Conservation (phyloP, 2,329 filamentous ascomycete genomes). For the Rhinocladiella mackenziei region DNA sequence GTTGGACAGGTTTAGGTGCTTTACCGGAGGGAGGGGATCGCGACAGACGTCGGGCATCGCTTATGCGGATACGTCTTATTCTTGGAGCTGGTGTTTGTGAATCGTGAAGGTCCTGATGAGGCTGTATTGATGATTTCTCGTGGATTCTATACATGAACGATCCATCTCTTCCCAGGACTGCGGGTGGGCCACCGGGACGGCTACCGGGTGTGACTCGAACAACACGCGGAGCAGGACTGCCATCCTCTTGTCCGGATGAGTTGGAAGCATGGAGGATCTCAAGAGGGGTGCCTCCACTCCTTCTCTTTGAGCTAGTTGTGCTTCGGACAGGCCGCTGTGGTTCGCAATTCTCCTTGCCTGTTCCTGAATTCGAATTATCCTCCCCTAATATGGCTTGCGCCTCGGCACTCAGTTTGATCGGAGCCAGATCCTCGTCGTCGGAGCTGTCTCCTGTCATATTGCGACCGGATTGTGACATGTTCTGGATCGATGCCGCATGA, state of each 20-base stretch:
- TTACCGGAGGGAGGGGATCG: conserved; percentile 40
- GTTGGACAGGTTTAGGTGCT: conserved; percentile 24
- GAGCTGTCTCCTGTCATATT: conserved; percentile 70
- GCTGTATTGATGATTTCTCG: conserved; percentile 22
- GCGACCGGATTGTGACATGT: conserved; percentile 3
- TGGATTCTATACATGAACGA: conserved; percentile 40
- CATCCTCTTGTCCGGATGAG: conserved; percentile 39
- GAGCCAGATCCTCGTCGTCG: conserved; percentile 86
- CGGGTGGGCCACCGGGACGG: conserved; percentile 26
- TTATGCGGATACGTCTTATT: conserved; percentile 42
- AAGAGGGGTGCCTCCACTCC: conserved; percentile 14
- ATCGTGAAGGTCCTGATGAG: conserved; percentile 28
- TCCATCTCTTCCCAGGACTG: conserved; percentile 36
- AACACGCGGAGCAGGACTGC: conserved; percentile 42
- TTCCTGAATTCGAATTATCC: conserved; percentile 51
- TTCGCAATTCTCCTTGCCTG: conserved; percentile 30
- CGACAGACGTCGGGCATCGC: conserved; percentile 40
- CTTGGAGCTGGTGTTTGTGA: conserved; percentile 47
- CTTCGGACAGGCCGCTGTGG: conserved; percentile 9
- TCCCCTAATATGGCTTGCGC: conserved; percentile 75
- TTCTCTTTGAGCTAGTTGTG: conserved; percentile 10
- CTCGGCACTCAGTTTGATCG: conserved; percentile 88
- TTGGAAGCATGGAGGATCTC: conserved; percentile 35
- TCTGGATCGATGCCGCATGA: not conserved
- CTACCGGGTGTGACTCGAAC: conserved; percentile 39